These are phyloP conservation scores for Solanum appendiculatum DNA, from an alignment of 257 asterid species.

Conservation along the genomic window DNA sequence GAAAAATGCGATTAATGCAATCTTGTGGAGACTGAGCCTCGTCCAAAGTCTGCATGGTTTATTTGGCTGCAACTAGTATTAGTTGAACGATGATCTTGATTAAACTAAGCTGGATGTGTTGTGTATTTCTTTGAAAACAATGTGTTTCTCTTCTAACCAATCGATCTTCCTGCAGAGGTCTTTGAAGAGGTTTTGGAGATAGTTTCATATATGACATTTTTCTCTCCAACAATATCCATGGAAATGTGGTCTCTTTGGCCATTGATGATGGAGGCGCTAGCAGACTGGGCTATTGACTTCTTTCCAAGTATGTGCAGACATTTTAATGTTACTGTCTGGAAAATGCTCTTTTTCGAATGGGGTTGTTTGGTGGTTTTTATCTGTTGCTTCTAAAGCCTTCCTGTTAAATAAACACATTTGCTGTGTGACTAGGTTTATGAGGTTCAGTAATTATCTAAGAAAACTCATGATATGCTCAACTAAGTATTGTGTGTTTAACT, in stretches of 20 bases:
- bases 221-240: conserved; percentile 82
- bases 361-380: background rate
- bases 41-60: background rate
- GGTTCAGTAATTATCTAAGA: background rate
- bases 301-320: conserved; percentile 64
- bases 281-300: conserved; percentile 99
- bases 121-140: background rate
- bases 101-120: background rate
- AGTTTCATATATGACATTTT: conserved; percentile 94
- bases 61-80: background rate
- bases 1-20: background rate
- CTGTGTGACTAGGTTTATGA: background rate
- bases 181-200: conserved; percentile 98
- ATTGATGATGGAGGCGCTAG: conserved; percentile 82
- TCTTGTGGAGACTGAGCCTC: background rate
- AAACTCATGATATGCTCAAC: background rate
- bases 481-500: background rate
- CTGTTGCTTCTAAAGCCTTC: background rate
- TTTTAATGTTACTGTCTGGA: background rate
- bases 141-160: background rate
- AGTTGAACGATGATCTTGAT: background rate
- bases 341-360: background rate
- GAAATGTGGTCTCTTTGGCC: conserved; percentile 99
- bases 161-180: conserved; percentile 63
- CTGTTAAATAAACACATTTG: background rate